Evolutionary conservation across 192 early-diverging fungal genomes (phyloP), one percentile per base, ranked within the genome.

Genomic region (Gaertneriomyces semiglobifer): DNA sequence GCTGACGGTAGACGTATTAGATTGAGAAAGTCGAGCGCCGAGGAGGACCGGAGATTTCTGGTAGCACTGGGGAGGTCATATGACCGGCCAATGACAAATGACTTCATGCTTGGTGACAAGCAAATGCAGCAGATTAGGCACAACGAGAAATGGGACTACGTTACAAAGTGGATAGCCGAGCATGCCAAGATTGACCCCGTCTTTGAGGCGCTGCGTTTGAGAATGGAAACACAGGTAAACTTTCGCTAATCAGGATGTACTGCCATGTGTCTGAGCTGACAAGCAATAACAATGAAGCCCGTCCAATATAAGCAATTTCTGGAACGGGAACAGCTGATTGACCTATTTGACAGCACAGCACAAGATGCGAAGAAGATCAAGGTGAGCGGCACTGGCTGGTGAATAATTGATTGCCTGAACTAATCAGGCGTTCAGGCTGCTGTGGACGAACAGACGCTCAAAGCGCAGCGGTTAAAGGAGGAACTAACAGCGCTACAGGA

Each of bases 141-240:
- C 12, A 53, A 51, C 25, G 62, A 64, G 62, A 12, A 74, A 63
- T 72, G 60, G 60, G 60, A 62, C 43, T 19, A 46, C 6, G 60
- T 62, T 16, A 46, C 44, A 38, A 6, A 46, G 60, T 62, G 41
- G 44, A 62, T 62, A 20, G 5, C 44, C 44, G 45, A 46, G 19
- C 38, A 39, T 33, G 60, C 7, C 16, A 41, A 44, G 6, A 2
- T 47, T 11, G 60, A 62, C 6, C 60, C 60, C 7, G 20, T 62
- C 5, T 44, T 62, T 10, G 19, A 62, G 16, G 43, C 16, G n/a
- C 45, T 62, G 60, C 20, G 60, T 14, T 9, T 16, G 41, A 14
- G 60, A 9, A 12, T 62, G 44, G 43, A 43, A 47, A 19, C 12
- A 5, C 12, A 62, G 10, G 60, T 62, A 62, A 62, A 18, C 12